Percentiles rank a stretch among this genome's conserved stretches.
phyloP scores from a whole-genome alignment of 2,329 filamentous ascomycete species.

The Hypoxylon sp. region DNA sequence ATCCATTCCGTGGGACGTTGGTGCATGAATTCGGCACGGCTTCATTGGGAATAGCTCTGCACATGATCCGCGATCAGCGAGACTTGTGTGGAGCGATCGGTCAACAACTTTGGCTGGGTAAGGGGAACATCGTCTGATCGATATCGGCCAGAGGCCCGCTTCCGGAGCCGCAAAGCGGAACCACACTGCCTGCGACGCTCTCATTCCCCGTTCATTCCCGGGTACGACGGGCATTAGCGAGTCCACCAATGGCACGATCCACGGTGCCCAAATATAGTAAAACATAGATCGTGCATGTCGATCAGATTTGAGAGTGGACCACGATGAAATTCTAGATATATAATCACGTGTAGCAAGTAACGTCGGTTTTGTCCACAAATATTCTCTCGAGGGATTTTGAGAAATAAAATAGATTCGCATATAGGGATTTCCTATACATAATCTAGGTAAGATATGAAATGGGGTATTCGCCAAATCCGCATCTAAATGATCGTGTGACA shows the following conservation, averaged over 20 bases:
- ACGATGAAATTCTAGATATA: background rate
- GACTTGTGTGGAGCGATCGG: slow-evolving; percentile 2
- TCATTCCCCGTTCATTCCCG: slow-evolving; percentile 14
- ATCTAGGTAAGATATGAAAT: slow-evolving; percentile 26
- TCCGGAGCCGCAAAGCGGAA: slow-evolving; percentile 13
- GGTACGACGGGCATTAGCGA: background rate
- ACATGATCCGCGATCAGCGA: slow-evolving; percentile 2
- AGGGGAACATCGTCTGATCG: slow-evolving; percentile 10
- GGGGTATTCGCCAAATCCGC: slow-evolving; percentile 36
- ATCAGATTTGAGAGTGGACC: slow-evolving; percentile 10
- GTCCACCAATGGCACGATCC: slow-evolving; percentile 3
- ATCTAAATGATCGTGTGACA: slow-evolving; percentile 33
- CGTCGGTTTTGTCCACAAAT: background rate
- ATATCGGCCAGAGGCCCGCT: slow-evolving; percentile 11
- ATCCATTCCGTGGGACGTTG: background rate
- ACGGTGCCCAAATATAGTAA: slow-evolving; percentile 15
- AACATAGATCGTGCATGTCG: slow-evolving; percentile 5
- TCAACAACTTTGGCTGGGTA: slow-evolving; percentile 4
- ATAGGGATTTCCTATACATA: slow-evolving; percentile 26
- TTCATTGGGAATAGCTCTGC: slow-evolving; percentile 15
- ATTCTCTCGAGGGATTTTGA: background rate
- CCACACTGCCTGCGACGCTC: background rate
- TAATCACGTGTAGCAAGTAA: slow-evolving; percentile 4
- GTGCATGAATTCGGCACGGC: background rate
- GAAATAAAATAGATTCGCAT: slow-evolving; percentile 20